Conservation (phyloP, 1,284 basidiomycete genomes). For the Trametes polyzona region DNA sequence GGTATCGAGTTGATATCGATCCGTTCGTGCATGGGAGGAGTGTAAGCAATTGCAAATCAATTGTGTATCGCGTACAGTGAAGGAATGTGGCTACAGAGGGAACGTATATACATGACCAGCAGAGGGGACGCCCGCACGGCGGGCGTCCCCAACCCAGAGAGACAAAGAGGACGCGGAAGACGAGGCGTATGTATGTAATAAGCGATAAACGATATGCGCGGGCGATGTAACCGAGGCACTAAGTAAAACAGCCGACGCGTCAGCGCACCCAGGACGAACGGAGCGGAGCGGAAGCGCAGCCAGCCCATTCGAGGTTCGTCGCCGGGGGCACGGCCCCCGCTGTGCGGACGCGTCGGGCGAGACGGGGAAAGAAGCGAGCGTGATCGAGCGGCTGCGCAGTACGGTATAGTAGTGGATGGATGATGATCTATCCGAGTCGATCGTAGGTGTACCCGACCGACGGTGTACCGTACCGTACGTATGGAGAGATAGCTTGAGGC, state of each 20-base stretch:
- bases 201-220: background rate
- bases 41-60: background rate
- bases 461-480: no score
- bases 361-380: background rate
- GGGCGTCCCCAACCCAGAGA: slow-evolving; percentile 1
- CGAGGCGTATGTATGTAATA: background rate
- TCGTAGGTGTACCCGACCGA: no score
- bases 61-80: slow-evolving; percentile 14
- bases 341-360: slow-evolving; percentile 7
- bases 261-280: slow-evolving; percentile 11
- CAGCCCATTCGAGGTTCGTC: no score
- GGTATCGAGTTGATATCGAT: no score
- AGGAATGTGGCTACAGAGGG: slow-evolving; percentile 15
- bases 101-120: background rate
- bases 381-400: background rate
- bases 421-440: background rate
- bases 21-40: background rate
- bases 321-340: slow-evolving; percentile 16
- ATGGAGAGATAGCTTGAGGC: background rate
- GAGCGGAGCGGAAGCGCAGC: background rate
- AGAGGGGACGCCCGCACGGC: background rate
- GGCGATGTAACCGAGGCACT: background rate
- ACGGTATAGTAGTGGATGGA: no score
- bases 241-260: background rate
- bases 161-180: background rate